phyloP scores from a whole-genome alignment of 805 yeast genomes.

The Wickerhamiella azyma region DNA sequence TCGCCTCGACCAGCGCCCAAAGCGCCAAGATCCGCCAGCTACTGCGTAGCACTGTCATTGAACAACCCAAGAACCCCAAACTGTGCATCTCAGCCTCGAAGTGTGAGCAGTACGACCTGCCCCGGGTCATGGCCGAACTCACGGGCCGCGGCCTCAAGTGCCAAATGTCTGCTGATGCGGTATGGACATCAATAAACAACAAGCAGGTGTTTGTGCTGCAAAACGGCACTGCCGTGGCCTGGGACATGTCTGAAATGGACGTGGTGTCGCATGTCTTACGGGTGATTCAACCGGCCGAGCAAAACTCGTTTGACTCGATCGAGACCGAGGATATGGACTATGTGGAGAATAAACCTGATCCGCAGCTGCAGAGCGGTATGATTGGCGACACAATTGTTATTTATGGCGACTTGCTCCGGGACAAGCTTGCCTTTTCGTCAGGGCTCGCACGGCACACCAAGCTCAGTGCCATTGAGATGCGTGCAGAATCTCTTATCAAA shows the following conservation, averaged over 20 bases:
- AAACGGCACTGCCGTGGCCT: slow-evolving; percentile 70
- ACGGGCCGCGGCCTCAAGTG: slow-evolving; percentile 28
- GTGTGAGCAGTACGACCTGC: slow-evolving; percentile 57
- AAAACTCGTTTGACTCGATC: slow-evolving; percentile 32
- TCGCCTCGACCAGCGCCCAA: slow-evolving; percentile 12
- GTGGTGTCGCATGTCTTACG: slow-evolving; percentile 33
- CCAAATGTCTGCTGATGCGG: slow-evolving; percentile 47
- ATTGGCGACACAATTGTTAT: slow-evolving; percentile 60
- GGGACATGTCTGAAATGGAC: slow-evolving; percentile 59
- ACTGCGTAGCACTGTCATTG: slow-evolving; percentile 13
- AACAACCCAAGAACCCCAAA: slow-evolving; percentile 10
- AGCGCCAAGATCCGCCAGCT: slow-evolving; percentile 14
- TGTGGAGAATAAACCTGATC: slow-evolving; percentile 32
- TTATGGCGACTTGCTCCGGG: slow-evolving; percentile 47
- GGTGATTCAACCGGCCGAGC: slow-evolving; percentile 35
- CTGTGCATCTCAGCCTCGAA: slow-evolving; percentile 58
- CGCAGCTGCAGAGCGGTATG: slow-evolving; percentile 31
- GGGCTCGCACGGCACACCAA: slow-evolving; percentile 81
- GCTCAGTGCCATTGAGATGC: slow-evolving; percentile 61
- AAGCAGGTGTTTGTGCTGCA: slow-evolving; percentile 53
- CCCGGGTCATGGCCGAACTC: slow-evolving; percentile 30
- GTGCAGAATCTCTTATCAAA: slow-evolving; percentile 54
- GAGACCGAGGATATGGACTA: slow-evolving; percentile 86
- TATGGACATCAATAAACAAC: slow-evolving; percentile 35
- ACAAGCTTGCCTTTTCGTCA: slow-evolving; percentile 78